Evolutionary conservation across 257 asterid genomes (phyloP), one percentile per base, ranked within the genome.

Genomic region (Solanum appendiculatum): DNA sequence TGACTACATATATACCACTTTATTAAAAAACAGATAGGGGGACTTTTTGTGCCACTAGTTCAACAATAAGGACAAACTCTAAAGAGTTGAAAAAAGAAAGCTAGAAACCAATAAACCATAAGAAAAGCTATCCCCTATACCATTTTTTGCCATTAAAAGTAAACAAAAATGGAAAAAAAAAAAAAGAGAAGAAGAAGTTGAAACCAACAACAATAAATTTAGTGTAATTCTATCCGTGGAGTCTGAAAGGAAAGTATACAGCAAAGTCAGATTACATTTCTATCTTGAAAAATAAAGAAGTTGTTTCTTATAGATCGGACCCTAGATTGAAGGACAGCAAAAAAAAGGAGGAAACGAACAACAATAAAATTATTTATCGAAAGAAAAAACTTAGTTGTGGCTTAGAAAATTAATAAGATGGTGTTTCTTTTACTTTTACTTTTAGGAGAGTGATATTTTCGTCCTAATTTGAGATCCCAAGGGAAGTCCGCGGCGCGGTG

Each of bases 231-330:
- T 2, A 60, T 60, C 3, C 6, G 3, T 60, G 1, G 64, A 23
- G 2, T 60, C 14, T 10, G 3, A n/a, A 60, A 60, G 29, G 2
- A 2, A 60, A n/a, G 3, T n/a, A 6, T 23, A 5, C 23, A 23
- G 25, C 3, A 54, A 0, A 54, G 58, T 48, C 13, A 60, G 1
- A n/a, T 63, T 0, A 4, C 10, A 27, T 63, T 11, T 2, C 0
- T 11, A 5, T 11, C 1, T 63, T 63, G 0, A n/a, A n/a, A 63
- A 11, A n/a, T 2, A 63, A 0, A 10, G 1, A n/a, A n/a, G 11
- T 63, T 25, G 5, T 63, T 63, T n/a, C 1, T 2, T 1, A 63
- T 63, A 11, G 0, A 63, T 0, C 8, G n/a, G n/a, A n/a, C n/a
- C n/a, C n/a, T n/a, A n/a, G n/a, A 6, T 10, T 27, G 8, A 63